These are phyloP conservation scores for Puya raimondii DNA, from an alignment of 176 grass and related monocot species.

Conservation along the genomic window DNA sequence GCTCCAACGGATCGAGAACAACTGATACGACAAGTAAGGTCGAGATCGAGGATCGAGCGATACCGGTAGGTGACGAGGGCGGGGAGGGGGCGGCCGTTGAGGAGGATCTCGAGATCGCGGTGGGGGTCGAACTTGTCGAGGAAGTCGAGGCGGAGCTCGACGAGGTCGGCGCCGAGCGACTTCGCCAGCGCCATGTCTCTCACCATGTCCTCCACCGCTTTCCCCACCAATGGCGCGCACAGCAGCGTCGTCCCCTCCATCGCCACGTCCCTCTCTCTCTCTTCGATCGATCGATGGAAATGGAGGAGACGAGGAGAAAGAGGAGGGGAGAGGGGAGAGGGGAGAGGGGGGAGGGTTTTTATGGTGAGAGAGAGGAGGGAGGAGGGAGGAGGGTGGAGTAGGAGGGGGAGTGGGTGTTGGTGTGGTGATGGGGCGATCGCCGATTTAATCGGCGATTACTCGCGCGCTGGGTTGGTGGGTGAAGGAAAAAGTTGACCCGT, in stretches of 20 bases:
- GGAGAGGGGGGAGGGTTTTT: not conserved
- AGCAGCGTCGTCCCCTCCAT: slow-evolving; percentile 52
- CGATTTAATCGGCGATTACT: too few relatives aligned
- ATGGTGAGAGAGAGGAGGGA: not conserved
- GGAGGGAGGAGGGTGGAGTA: not conserved
- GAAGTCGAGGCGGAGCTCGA: slow-evolving; percentile 73
- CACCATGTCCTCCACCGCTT: slow-evolving; percentile 54
- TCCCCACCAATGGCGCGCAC: slow-evolving; percentile 66
- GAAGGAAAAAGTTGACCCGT: too few relatives aligned
- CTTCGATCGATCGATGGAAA: not conserved
- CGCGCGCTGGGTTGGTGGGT: too few relatives aligned
- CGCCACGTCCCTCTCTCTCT: not conserved
- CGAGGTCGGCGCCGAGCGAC: slow-evolving; percentile 67
- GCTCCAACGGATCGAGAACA: not conserved
- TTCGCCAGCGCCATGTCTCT: slow-evolving; percentile 49
- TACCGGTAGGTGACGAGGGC: slow-evolving; percentile 89
- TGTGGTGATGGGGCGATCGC: too few relatives aligned
- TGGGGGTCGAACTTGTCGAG: slow-evolving; percentile 50
- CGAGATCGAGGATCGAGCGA: not conserved
- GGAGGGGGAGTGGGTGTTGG: not conserved
- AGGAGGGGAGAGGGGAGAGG: not conserved
- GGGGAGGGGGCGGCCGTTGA: slow-evolving; percentile 59
- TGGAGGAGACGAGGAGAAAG: not conserved
- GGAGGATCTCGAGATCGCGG: slow-evolving; percentile 56
- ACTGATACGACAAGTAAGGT: not conserved